A percentile compares a stretch with the other conserved stretches of the same genome.
Evolutionary conservation across 768 basidiomycete species (phyloP).

Genomic region (Pisolithus orientalis): DNA sequence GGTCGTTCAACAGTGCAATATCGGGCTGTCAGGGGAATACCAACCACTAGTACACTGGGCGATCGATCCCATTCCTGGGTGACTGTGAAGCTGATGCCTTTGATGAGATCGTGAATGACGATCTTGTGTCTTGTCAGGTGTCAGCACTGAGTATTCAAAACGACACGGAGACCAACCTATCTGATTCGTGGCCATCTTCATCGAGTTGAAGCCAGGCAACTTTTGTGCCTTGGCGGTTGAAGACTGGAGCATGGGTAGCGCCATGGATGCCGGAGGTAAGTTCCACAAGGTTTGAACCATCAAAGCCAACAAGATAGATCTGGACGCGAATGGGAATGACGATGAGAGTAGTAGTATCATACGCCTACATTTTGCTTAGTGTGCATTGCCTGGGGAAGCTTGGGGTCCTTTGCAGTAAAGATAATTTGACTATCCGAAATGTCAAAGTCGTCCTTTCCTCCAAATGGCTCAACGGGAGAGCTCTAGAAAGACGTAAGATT

Average conservation of each 20-base stretch:
- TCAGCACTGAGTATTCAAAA: not conserved
- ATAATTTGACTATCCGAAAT: slow-evolving; percentile 63
- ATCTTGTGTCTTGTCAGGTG: slow-evolving; percentile 52
- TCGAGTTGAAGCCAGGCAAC: slow-evolving; percentile 86
- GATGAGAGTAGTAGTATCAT: not conserved
- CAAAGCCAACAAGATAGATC: slow-evolving; percentile 67
- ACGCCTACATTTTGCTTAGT: slow-evolving; percentile 75
- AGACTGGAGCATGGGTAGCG: slow-evolving; percentile 67
- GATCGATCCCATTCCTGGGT: slow-evolving; percentile 87
- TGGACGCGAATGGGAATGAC: slow-evolving; percentile 20
- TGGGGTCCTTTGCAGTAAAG: slow-evolving; percentile 82
- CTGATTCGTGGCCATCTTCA: slow-evolving; percentile 85
- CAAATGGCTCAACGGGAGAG: slow-evolving; percentile 80
- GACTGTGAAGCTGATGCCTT: slow-evolving; percentile 61
- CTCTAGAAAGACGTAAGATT: slow-evolving; percentile 34
- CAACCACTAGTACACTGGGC: slow-evolving; percentile 28
- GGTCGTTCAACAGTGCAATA: not conserved
- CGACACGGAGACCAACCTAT: slow-evolving; percentile 43
- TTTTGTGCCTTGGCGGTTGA: slow-evolving; percentile 61
- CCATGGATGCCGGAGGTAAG: slow-evolving; percentile 84
- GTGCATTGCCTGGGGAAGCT: slow-evolving; percentile 72
- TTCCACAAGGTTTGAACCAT: slow-evolving; percentile 49
- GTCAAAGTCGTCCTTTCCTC: slow-evolving; percentile 78
- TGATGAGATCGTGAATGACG: slow-evolving; percentile 69
- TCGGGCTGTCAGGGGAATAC: not conserved